Percentiles rank a stretch among this genome's conserved stretches.
Conservation (phyloP, 2,329 filamentous ascomycete species). For the Trichoderma semiorbis region DNA sequence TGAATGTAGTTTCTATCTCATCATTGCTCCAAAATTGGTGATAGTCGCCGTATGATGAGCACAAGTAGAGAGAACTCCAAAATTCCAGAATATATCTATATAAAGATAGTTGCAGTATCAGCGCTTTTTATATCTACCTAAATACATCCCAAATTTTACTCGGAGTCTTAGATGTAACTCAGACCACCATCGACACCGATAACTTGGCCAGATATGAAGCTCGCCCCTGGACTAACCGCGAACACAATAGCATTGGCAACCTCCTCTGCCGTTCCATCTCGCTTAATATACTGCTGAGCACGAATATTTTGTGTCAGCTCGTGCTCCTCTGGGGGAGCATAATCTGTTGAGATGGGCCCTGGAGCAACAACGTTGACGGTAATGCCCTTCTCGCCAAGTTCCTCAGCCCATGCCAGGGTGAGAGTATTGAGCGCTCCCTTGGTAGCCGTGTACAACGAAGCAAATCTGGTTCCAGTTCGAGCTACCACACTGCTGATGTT, state of each 20-base stretch:
- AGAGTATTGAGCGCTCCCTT: conserved; percentile 61
- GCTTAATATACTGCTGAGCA: conserved; percentile 19
- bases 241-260: conserved; percentile 22
- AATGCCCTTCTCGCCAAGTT: conserved; percentile 50
- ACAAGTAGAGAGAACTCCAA: neutral
- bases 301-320: conserved; percentile 41
- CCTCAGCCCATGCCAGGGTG: conserved; percentile 52
- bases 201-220: conserved; percentile 22
- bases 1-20: neutral
- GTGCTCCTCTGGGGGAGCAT: conserved; percentile 43
- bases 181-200: conserved; percentile 23
- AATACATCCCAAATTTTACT: accelerated
- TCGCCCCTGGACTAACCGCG: conserved; percentile 20
- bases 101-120: neutral
- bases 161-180: neutral
- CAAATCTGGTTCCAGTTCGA: conserved; percentile 37
- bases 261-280: conserved; percentile 22
- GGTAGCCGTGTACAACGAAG: conserved; percentile 50
- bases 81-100: neutral
- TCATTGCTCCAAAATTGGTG: neutral
- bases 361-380: conserved; percentile 41
- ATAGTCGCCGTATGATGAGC: neutral
- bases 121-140: neutral
- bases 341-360: conserved; percentile 50
- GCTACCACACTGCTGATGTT: conserved; percentile 47